A percentile compares a stretch with the other conserved stretches of the same genome.
Evolutionary conservation across 2,329 filamentous ascomycete species (phyloP).

Genomic region (Colletotrichum phormii): DNA sequence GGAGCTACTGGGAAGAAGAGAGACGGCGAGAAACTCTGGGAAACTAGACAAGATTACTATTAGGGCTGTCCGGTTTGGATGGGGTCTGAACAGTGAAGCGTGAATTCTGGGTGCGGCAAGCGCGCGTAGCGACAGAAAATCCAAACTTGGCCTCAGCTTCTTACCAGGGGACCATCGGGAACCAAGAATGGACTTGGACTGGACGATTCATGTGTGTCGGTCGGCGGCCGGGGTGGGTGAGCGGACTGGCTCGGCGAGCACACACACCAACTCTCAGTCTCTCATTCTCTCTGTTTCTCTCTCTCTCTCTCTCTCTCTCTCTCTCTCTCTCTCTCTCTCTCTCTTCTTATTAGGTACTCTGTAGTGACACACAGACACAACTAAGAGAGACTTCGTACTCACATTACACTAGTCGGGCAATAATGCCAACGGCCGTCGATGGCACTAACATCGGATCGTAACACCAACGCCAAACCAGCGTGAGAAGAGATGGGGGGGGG

Average conservation of each 20-base stretch:
- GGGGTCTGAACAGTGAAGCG: neutral
- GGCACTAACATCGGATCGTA: constrained; percentile 10
- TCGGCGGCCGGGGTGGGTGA: neutral
- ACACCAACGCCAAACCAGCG: neutral
- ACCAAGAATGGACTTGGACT: neutral
- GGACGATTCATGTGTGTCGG: constrained; percentile 6
- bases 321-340: too few species aligned
- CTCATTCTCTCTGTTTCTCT: neutral
- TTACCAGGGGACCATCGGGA: neutral
- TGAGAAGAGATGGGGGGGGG: neutral
- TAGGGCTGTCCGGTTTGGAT: constrained; percentile 8
- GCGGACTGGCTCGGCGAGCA: neutral
- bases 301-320: neutral
- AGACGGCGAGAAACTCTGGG: neutral
- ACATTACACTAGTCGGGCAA: neutral
- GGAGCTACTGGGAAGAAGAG: neutral
- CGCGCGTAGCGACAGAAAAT: constrained; percentile 29
- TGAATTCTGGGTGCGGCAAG: constrained; percentile 17
- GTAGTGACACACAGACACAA: neutral
- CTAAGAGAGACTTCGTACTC: neutral
- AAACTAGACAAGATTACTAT: neutral
- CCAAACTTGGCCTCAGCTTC: constrained; percentile 1
- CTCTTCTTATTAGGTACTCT: too few species aligned
- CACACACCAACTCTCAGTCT: neutral
- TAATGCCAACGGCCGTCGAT: neutral